Evolutionary conservation across 1,284 basidiomycete species (phyloP).

Genomic region (Naganishia cerealis): DNA sequence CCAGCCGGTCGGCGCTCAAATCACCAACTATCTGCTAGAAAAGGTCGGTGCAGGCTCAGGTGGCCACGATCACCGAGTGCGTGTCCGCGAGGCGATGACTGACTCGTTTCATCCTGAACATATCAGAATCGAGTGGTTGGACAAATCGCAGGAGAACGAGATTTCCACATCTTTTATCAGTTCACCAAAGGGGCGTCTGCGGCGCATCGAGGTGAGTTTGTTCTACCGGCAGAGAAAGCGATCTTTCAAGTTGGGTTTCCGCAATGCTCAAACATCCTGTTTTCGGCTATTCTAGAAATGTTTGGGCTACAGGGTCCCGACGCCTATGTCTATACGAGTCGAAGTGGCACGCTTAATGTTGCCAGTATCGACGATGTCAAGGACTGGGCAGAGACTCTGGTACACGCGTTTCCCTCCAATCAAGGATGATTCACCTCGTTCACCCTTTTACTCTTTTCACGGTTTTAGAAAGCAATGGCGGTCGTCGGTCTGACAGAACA

Average conservation of each 20-base stretch:
- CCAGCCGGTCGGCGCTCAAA: conserved; percentile 94
- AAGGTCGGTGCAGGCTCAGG: conserved; percentile 58
- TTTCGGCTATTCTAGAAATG: conserved; percentile 62
- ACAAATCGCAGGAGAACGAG: conserved; percentile 92
- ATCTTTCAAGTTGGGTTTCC: too few species aligned
- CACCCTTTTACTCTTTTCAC: background rate
- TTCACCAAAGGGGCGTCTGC: conserved; percentile 92
- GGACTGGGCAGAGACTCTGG: conserved; percentile 85
- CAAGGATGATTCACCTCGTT: conserved; percentile 3
- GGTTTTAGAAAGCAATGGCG: conserved; percentile 79
- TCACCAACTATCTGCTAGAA: conserved; percentile 97
- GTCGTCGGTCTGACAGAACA: conserved; percentile 78
- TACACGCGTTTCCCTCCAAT: conserved; percentile 53
- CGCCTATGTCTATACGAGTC: conserved; percentile 88
- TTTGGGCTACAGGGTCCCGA: conserved; percentile 98
- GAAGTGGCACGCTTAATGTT: conserved; percentile 89
- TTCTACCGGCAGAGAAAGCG: background rate
- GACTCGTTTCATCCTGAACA: background rate
- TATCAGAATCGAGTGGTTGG: conserved; percentile 86
- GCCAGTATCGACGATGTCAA: conserved; percentile 83
- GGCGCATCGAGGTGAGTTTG: conserved; percentile 72
- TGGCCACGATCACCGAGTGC: background rate
- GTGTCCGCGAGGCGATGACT: conserved; percentile 18
- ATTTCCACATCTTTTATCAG: conserved; percentile 99
- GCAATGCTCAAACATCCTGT: conserved; percentile 22